Conservation (phyloP, 176 grass and related monocot species). For the Zea luxurians region DNA sequence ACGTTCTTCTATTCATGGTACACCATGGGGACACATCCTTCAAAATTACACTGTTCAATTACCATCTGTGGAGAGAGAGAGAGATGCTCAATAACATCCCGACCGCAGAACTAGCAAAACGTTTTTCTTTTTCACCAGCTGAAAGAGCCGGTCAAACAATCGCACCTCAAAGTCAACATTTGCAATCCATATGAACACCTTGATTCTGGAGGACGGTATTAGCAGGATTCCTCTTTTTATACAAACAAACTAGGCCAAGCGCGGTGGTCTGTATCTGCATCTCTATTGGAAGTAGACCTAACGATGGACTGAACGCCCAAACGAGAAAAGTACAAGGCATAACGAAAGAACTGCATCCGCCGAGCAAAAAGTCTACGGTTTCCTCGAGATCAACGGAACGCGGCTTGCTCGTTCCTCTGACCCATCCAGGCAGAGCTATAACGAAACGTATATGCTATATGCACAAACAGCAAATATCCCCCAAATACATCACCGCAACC, state of each 20-base stretch:
- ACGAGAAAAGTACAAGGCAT: background rate
- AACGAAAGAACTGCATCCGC: background rate
- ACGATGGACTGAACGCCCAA: background rate
- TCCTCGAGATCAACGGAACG: background rate
- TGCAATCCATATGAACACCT: background rate
- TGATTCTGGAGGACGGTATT: background rate
- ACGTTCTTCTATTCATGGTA: background rate
- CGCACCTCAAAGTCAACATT: conserved; percentile 15
- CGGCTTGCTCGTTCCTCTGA: background rate
- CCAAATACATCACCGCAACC: background rate
- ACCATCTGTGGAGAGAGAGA: background rate
- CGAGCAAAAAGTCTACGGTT: background rate
- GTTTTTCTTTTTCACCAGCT: background rate
- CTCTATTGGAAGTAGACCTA: background rate
- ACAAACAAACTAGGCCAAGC: conserved; percentile 5
- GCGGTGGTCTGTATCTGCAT: background rate
- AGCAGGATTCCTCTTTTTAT: background rate
- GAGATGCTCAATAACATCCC: background rate
- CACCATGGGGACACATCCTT: background rate
- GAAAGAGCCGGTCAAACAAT: conserved; percentile 27
- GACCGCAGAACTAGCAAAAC: background rate
- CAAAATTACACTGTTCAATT: conserved; percentile 7
- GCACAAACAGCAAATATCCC: background rate
- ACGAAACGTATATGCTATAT: background rate
- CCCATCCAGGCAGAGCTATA: background rate